phyloP scores from a whole-genome alignment of 257 asterid species.

The Forsythia suspensa region DNA sequence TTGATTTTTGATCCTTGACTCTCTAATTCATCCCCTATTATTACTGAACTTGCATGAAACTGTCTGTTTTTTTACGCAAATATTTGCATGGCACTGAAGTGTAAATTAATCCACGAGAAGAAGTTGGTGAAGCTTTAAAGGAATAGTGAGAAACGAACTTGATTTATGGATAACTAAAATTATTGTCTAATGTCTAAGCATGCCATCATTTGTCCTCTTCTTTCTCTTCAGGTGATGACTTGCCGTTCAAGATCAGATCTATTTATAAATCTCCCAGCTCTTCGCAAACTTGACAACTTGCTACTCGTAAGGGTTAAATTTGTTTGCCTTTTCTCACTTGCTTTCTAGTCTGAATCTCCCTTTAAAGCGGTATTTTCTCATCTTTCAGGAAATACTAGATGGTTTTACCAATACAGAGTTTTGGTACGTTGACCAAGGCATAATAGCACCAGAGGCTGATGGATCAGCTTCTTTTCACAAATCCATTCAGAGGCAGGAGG shows the following conservation, averaged over 20 bases:
- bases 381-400: conserved; percentile 73
- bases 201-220: conserved; percentile 8
- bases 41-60: neutral
- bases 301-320: conserved; percentile 64
- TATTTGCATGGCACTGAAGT: neutral
- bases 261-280: conserved; percentile 84
- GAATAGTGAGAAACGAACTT: neutral
- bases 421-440: conserved; percentile 89
- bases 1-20: neutral
- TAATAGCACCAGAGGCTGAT: conserved; percentile 59
- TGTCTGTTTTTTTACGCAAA: neutral
- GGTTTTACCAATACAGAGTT: conserved; percentile 68
- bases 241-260: conserved; percentile 77
- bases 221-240: conserved; percentile 68
- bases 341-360: neutral
- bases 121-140: neutral
- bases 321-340: neutral
- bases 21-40: neutral
- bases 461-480: conserved; percentile 66
- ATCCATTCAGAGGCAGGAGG: conserved; percentile 71
- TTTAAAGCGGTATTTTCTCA: neutral
- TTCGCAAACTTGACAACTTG: conserved; percentile 87
- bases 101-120: neutral
- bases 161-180: neutral
- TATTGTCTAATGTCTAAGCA: neutral